phyloP scores from a whole-genome alignment of 208 protist species.

The Trypanosoma conorhini region DNA sequence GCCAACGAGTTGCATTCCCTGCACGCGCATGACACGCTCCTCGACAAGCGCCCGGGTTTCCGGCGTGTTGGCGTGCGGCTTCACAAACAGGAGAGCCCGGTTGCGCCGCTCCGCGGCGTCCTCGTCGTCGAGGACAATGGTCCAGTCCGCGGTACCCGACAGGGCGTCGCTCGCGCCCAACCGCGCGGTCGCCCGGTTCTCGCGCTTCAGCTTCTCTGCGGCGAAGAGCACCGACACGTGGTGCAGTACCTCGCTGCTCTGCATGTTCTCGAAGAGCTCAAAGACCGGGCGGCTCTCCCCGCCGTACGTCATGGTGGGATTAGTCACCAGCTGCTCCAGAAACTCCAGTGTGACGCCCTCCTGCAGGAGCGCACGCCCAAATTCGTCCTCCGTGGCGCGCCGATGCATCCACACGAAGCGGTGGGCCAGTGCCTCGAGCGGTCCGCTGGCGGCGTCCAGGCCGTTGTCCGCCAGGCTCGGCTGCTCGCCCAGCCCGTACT shows the following conservation, averaged over 20 bases:
- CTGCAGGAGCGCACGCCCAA: constrained; percentile 46
- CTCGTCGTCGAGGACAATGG: constrained; percentile 35
- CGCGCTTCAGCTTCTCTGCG: constrained; percentile 14
- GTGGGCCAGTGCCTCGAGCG: constrained; percentile 73
- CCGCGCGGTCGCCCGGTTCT: background rate
- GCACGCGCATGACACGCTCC: constrained; percentile 32
- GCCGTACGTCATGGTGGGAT: constrained; percentile 29
- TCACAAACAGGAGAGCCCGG: constrained; percentile 65
- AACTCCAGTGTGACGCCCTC: constrained; percentile 36
- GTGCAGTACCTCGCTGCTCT: constrained; percentile 33
- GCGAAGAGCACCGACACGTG: constrained; percentile 33
- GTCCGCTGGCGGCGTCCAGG: constrained; percentile 49
- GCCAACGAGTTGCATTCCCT: constrained; percentile 37
- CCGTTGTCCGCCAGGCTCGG: constrained; percentile 51
- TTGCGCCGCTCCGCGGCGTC: constrained; percentile 34
- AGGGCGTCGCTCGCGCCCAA: background rate
- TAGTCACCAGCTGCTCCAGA: constrained; percentile 44
- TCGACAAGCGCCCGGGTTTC: constrained; percentile 33
- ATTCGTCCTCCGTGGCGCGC: constrained; percentile 56
- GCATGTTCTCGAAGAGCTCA: constrained; percentile 39
- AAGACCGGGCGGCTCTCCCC: constrained; percentile 40
- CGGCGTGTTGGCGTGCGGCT: constrained; percentile 67
- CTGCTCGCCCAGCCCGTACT: constrained; percentile 39
- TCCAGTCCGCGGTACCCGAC: constrained; percentile 28
- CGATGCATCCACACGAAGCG: constrained; percentile 68